phyloP scores from a whole-genome alignment of 108 stramenopile genomes.

The Cyclostephanos tholiformis region DNA sequence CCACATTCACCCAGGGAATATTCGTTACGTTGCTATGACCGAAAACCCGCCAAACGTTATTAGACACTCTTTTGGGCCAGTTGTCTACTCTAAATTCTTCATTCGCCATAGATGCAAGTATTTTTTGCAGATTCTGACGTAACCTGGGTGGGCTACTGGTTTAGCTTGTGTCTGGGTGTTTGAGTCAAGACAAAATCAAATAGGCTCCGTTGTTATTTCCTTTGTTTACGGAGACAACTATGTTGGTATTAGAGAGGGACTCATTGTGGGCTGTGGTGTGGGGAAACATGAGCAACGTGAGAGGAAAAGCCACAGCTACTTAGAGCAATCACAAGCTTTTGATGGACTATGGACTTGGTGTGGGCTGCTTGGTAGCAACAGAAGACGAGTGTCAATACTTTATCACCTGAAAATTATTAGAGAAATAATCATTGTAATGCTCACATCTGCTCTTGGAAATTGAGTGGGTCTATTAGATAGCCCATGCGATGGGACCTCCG shows the following conservation, averaged over 20 bases:
- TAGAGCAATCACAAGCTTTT: neutral
- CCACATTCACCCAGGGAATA: slow-evolving; percentile 7
- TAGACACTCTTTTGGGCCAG: slow-evolving; percentile 3
- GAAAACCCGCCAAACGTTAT: slow-evolving; percentile 8
- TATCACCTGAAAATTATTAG: neutral
- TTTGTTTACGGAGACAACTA: too few species aligned
- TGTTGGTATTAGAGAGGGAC: neutral
- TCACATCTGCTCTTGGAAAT: neutral
- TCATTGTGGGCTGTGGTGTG: neutral
- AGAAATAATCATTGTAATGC: neutral
- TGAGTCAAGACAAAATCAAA: neutral
- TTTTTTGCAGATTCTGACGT: slow-evolving; percentile 4
- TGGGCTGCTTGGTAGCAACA: neutral
- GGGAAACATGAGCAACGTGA: slow-evolving; percentile 1
- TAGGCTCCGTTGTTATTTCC: neutral
- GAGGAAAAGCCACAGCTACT: neutral
- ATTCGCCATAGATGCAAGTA: neutral
- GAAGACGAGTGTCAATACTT: neutral
- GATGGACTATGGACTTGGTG: slow-evolving; percentile 11
- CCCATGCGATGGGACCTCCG: neutral
- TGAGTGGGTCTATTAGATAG: slow-evolving; percentile 3
- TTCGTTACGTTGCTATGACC: neutral
- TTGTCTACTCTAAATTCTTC: slow-evolving; percentile 3
- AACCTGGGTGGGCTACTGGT: slow-evolving; percentile 9
- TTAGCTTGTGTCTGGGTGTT: neutral